These are phyloP conservation scores for Aristolochia contorta DNA, from an alignment of 164 flowering plant genomes.

Conservation along the genomic window DNA sequence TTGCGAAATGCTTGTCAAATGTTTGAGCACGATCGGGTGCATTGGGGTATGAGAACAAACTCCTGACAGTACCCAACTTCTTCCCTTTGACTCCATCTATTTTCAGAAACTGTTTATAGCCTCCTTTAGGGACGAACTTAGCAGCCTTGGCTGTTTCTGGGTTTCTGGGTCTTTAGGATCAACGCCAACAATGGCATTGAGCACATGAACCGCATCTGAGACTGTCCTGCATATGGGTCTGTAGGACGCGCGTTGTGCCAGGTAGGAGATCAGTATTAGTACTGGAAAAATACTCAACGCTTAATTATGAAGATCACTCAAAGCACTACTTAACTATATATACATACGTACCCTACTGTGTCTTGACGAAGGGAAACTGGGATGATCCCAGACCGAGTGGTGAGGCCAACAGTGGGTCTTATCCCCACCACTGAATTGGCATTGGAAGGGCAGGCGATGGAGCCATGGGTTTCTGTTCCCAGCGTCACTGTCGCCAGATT, in stretches of 20 bases:
- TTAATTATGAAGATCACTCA: no score
- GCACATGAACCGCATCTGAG: slow-evolving; percentile 54
- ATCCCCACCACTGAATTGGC: slow-evolving; percentile 29
- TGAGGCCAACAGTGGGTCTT: slow-evolving; percentile 42
- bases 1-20: slow-evolving; percentile 23
- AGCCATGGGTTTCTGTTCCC: slow-evolving; percentile 32
- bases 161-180: slow-evolving; percentile 38
- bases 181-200: slow-evolving; percentile 54
- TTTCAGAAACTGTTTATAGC: slow-evolving; percentile 50
- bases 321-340: no score
- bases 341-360: slow-evolving; percentile 27
- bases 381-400: slow-evolving; percentile 33
- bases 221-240: slow-evolving; percentile 72
- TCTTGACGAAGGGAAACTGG: slow-evolving; percentile 27
- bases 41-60: no score
- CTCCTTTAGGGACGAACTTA: slow-evolving; percentile 47
- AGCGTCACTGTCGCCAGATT: slow-evolving; percentile 29
- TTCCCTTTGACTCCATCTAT: slow-evolving; percentile 45
- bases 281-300: no score
- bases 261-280: no score
- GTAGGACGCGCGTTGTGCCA: no score
- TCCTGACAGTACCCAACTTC: slow-evolving; percentile 15
- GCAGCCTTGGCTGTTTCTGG: slow-evolving; percentile 29
- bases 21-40: slow-evolving; percentile 1
- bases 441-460: slow-evolving; percentile 25